Evolutionary conservation across 805 yeast genomes (phyloP).

Genomic region (Torulaspora maleeae): DNA sequence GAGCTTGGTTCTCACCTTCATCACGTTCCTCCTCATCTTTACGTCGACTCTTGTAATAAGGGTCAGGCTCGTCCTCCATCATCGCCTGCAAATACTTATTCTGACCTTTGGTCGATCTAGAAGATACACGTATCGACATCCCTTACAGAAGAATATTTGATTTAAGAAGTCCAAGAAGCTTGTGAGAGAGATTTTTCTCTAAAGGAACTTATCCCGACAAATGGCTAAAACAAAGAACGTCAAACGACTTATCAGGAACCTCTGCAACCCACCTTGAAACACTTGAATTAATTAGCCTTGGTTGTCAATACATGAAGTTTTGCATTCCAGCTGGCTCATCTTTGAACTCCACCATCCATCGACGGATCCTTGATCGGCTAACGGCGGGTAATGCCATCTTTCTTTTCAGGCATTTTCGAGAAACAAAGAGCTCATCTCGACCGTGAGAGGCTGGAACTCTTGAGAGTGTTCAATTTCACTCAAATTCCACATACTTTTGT

Average conservation of each 20-base stretch:
- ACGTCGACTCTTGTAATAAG: conserved; percentile 9
- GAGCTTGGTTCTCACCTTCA: conserved; percentile 12
- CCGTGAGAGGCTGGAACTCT: neutral
- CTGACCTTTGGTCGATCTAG: conserved; percentile 42
- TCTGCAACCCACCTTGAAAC: too few relatives aligned
- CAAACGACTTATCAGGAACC: too few relatives aligned
- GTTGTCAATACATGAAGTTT: too few relatives aligned
- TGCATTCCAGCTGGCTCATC: neutral
- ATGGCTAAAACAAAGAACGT: too few relatives aligned
- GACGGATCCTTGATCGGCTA: neutral
- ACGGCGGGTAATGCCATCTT: neutral
- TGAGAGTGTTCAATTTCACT: neutral
- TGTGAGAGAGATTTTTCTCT: neutral
- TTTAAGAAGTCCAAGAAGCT: conserved; percentile 3
- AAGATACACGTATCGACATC: conserved; percentile 39
- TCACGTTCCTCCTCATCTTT: conserved; percentile 15
- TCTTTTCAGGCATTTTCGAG: neutral
- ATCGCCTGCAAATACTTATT: conserved; percentile 32
- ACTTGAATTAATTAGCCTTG: too few relatives aligned
- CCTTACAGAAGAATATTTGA: conserved; percentile 2
- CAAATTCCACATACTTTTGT: too few relatives aligned
- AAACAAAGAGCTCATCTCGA: neutral
- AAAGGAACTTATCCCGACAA: neutral
- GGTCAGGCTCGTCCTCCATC: conserved; percentile 30
- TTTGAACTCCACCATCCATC: neutral